These are phyloP conservation scores for Lanmaoa pseudosensibilis DNA, from an alignment of 768 basidiomycete species.

Conservation along the genomic window DNA sequence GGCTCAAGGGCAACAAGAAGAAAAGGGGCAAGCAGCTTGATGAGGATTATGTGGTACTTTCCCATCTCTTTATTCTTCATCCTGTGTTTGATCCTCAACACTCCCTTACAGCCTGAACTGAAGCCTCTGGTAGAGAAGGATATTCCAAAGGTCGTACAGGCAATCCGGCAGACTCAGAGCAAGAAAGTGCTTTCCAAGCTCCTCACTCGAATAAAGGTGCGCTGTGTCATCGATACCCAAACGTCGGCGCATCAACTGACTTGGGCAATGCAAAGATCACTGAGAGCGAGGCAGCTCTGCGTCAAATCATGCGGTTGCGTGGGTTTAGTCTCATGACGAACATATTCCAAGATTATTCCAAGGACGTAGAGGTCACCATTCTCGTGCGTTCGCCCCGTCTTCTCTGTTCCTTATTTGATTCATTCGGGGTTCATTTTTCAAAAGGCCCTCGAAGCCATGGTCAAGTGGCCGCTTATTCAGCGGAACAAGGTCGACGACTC, in stretches of 20 bases:
- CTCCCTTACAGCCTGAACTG: constrained; percentile 60
- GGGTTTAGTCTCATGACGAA: constrained; percentile 92
- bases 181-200: constrained; percentile 80
- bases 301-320: constrained; percentile 88
- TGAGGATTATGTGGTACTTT: constrained; percentile 83
- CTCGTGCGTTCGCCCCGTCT: constrained; percentile 50
- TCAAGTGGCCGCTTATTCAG: constrained; percentile 76
- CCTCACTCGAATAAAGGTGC: constrained; percentile 80
- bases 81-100: not conserved
- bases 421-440: not conserved
- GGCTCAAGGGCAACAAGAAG: constrained; percentile 84
- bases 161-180: constrained; percentile 84
- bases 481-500: constrained; percentile 92
- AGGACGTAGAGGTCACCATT: constrained; percentile 68
- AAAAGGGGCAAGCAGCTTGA: constrained; percentile 92
- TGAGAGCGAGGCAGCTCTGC: constrained; percentile 70
- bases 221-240: not conserved
- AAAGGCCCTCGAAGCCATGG: constrained; percentile 69
- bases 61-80: not conserved
- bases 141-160: constrained; percentile 88
- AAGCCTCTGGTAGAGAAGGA: constrained; percentile 76
- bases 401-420: not conserved
- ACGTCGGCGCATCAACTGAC: not conserved
- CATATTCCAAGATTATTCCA: constrained; percentile 72
- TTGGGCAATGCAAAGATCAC: constrained; percentile 60